A percentile compares a stretch with the other conserved stretches of the same genome.
These are phyloP conservation scores for Ramaria sp. DNA, from an alignment of 768 basidiomycete genomes.

Conservation along the genomic window DNA sequence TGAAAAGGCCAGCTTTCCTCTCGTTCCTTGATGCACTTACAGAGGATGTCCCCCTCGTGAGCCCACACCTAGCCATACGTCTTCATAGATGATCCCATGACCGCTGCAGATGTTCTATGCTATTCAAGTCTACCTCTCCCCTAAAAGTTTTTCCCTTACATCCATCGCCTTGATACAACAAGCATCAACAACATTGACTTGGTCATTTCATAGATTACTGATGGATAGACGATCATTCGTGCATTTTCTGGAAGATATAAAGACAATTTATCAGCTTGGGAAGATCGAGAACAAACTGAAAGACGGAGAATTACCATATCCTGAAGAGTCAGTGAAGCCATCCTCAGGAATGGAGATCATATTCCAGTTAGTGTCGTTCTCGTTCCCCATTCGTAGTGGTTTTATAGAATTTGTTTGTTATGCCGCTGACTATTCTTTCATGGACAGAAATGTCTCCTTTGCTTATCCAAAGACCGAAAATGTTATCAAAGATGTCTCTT, in stretches of 20 bases:
- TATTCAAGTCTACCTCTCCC: constrained; percentile 2
- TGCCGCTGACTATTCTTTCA: not conserved
- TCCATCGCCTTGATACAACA: constrained; percentile 9
- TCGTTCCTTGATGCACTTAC: not conserved
- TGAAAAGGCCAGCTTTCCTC: not conserved
- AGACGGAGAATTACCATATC: constrained; percentile 9
- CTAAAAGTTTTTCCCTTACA: constrained; percentile 3
- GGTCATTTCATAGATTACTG: not conserved
- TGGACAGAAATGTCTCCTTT: constrained; percentile 10
- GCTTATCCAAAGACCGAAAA: constrained; percentile 20
- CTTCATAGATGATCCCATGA: not conserved
- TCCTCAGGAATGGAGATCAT: constrained; percentile 8
- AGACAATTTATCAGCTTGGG: constrained; percentile 8
- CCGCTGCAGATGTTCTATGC: constrained; percentile 4
- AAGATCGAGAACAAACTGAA: not conserved
- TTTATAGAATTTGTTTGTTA: too few relatives aligned
- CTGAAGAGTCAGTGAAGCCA: not conserved
- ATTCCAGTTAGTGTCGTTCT: constrained; percentile 4
- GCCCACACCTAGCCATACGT: not conserved
- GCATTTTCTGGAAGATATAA: constrained; percentile 1
- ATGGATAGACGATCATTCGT: not conserved
- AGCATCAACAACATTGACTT: constrained; percentile 1
- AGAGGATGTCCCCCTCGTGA: constrained; percentile 1
- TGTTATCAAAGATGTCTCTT: constrained; percentile 19
- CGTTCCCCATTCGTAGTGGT: too few relatives aligned